Base-by-base conservation (phyloP, 2,329 filamentous ascomycete genomes). In the Aspergillus pseudoglaucus region DNA sequence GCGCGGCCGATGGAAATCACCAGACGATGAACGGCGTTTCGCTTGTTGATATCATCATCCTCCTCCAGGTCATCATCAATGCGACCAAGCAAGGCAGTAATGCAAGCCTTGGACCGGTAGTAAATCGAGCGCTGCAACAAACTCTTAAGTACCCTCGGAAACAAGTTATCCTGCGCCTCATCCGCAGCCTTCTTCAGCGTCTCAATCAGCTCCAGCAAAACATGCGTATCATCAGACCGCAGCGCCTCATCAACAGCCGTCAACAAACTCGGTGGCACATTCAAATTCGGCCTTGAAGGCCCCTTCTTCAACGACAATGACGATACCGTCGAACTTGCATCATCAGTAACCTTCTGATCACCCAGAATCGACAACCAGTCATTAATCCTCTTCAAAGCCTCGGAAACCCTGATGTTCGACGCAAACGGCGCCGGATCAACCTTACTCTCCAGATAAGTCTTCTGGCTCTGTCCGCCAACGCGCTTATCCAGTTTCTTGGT, bases 401-500 rank as follows among this genome's bases (percentile, higher is more conserved):
- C 69, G 37, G 74, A 71, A 14, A 85, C 69, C 32, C 77, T 74
- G 20, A 74, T 65, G 57, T 86, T 91, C 53, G 88, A 90, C 15
- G 91, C 88, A 68, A 98, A 98, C 0, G 88, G 82, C 55, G 84
- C 85, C 2, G 88, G 84, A 57, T 95, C 88, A 48, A 98, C 91
- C 72, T 94, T 95, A 42, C 89, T 89, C 37, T 87, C 83, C 50
- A 98, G 78, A 63, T 97, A 98, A 49, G 84, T 82, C 64, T 88
- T 84, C 72, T 96, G 90, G 0, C 88, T 85, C 44, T 84, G 80
- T 3, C 83, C 81, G 41, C 81, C 79, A 2, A 96, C 81, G 72
- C 95, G 96, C 74, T 98, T 98, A 71, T 98, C 93, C 41, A 96
- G 75, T 71, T 98, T 98, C 75, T 98, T 98, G 45, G 93, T 95